These are phyloP conservation scores for Eutypella sp. DNA, from an alignment of 2,329 filamentous ascomycete genomes.

Conservation along the genomic window DNA sequence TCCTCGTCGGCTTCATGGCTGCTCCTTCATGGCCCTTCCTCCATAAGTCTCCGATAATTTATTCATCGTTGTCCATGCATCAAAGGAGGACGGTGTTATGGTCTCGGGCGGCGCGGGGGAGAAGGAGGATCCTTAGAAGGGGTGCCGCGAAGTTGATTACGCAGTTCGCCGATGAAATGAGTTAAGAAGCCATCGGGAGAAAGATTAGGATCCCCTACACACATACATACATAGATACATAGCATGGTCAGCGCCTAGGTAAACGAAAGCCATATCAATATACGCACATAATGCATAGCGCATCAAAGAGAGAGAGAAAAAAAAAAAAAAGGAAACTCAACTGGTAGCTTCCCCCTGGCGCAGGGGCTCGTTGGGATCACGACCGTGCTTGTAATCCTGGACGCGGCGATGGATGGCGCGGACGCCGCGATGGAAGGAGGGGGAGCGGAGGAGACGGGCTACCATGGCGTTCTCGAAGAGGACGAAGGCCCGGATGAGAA, in stretches of 20 bases:
- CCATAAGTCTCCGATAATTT: too few relatives aligned
- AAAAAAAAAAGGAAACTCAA: too few relatives aligned
- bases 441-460: slow-evolving; percentile 43
- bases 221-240: too few relatives aligned
- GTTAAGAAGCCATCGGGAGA: slow-evolving; percentile 32
- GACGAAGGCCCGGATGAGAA: not conserved
- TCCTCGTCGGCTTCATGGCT: too few relatives aligned
- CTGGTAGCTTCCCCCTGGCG: slow-evolving; percentile 49
- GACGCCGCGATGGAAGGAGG: slow-evolving; percentile 47
- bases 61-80: slow-evolving; percentile 1
- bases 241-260: too few relatives aligned
- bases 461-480: not conserved
- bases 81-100: too few relatives aligned
- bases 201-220: slow-evolving; percentile 13
- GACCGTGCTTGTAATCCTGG: slow-evolving; percentile 44
- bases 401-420: slow-evolving; percentile 47
- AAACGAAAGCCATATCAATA: too few relatives aligned
- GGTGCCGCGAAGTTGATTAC: slow-evolving; percentile 43
- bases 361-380: slow-evolving; percentile 46
- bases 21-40: too few relatives aligned
- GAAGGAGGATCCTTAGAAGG: slow-evolving; percentile 34
- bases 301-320: too few relatives aligned
- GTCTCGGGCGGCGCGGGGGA: slow-evolving; percentile 15
- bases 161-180: slow-evolving; percentile 47
- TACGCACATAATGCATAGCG: too few relatives aligned